Base-by-base conservation (phyloP, 768 basidiomycete species). In the Tylopilus plumbeoviolaceoides region DNA sequence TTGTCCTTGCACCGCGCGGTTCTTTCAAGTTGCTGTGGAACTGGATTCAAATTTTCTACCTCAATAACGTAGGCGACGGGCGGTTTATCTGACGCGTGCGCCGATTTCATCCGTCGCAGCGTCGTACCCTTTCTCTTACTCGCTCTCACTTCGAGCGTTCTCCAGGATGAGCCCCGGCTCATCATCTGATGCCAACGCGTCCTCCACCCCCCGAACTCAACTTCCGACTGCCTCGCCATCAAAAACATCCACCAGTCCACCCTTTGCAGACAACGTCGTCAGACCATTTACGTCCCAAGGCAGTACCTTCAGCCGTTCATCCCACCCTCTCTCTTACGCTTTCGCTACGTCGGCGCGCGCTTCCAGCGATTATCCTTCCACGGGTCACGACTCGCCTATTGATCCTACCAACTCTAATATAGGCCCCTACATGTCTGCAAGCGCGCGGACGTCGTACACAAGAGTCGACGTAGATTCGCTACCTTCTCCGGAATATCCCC, bases 401-500 rank as follows among this genome's bases (percentile, higher is more conserved):
- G 52, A 60, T 35, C 55, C 45, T 9, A 23, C 47, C 15, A 35
- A 35, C 4, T n/a, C 51, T 39, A 55, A 20, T 4, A 44, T 51
- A 4, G 57, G 63, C 10, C 64, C 67, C 51, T 55, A 67, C 56
- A 51, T 66, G 30, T 73, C 76, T 18, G 71, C 76, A 33, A 76
- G 75, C 47, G 75, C 81, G 0, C 75, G 79, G 21, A 81, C 81
- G 7, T 80, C 80, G 11, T 78, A 75, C 56, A 82, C 81, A 2
- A 75, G 75, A 23, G 79, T 81, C 30, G 76, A 78, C 51, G 63
- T 68, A 3, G 72, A 73, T 18, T 69, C 57, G 3, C 1, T 54
- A 2, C 47, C 63, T 2, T n/a, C 40, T 0, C 59, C 67, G 5
- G 42, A 54, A 7, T 68, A 65, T 45, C 65, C 66, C 12, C 63